phyloP scores from a whole-genome alignment of 176 grass and related monocot species.

The Leersia perrieri region DNA sequence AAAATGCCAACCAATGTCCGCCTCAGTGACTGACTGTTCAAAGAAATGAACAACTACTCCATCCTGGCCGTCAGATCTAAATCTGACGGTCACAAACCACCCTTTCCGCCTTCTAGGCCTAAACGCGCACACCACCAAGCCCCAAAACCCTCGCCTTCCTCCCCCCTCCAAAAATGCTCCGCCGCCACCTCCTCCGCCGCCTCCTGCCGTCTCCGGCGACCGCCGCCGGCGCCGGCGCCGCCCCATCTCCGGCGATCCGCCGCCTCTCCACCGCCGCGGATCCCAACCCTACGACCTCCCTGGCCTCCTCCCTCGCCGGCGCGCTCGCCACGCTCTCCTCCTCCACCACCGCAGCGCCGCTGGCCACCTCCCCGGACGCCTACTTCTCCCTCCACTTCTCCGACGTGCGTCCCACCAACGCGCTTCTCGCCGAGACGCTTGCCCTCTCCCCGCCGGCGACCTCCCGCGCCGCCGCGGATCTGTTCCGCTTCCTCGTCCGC shows the following conservation, averaged over 20 bases:
- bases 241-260: neutral
- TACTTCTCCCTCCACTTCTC: conserved; percentile 93
- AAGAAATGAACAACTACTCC: neutral
- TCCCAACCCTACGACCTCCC: conserved; percentile 30
- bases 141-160: conserved; percentile 1
- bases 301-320: conserved; percentile 61
- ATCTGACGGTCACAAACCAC: neutral
- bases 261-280: conserved; percentile 4
- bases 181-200: conserved; percentile 45
- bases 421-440: conserved; percentile 67
- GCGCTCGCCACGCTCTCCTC: conserved; percentile 44
- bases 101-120: neutral
- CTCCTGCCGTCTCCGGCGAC: conserved; percentile 39
- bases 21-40: no score
- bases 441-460: conserved; percentile 55
- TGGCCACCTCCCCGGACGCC: conserved; percentile 50
- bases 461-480: conserved; percentile 58
- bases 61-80: conserved; percentile 22
- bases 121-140: neutral
- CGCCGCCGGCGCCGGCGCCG: neutral
- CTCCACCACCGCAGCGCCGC: conserved; percentile 42
- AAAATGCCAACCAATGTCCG: no score
- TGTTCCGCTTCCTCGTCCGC: conserved; percentile 81
- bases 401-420: conserved; percentile 71
- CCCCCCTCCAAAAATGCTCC: conserved; percentile 65